phyloP scores from a whole-genome alignment of 2,329 filamentous ascomycete genomes.

The Sporothrix schenckii region DNA sequence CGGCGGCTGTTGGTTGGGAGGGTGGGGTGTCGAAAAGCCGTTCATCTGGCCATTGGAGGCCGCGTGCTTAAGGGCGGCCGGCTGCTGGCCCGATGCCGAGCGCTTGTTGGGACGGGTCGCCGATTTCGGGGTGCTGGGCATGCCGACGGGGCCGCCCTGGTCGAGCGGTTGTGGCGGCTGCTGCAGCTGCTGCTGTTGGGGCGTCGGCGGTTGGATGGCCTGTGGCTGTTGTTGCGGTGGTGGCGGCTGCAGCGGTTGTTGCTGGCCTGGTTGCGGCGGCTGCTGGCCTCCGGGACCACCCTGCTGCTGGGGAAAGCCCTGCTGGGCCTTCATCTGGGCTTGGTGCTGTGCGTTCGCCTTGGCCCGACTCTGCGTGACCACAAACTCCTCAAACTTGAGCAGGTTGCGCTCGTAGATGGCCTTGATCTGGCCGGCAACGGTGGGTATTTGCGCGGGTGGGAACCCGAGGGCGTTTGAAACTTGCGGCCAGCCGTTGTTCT shows the following conservation, averaged over 20 bases:
- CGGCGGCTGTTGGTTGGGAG: constrained; percentile 48
- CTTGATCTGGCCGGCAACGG: constrained; percentile 70
- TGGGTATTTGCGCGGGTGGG: constrained; percentile 63
- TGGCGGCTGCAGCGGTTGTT: constrained; percentile 39
- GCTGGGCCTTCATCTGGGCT: constrained; percentile 47
- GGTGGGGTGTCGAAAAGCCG: constrained; percentile 53
- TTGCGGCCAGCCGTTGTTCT: constrained; percentile 71
- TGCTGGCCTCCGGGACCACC: constrained; percentile 40
- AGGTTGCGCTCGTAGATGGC: constrained; percentile 76
- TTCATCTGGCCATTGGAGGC: constrained; percentile 55
- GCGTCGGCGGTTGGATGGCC: constrained; percentile 23
- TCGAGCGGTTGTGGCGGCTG: constrained; percentile 27
- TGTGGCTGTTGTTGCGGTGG: constrained; percentile 30
- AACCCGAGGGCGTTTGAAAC: constrained; percentile 69
- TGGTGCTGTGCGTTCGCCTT: constrained; percentile 55
- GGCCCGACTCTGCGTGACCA: constrained; percentile 55
- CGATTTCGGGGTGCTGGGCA: constrained; percentile 51
- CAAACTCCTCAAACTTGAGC: constrained; percentile 73
- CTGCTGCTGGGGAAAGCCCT: constrained; percentile 46
- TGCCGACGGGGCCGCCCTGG: constrained; percentile 39
- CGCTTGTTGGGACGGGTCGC: constrained; percentile 45
- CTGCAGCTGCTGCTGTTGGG: constrained; percentile 28
- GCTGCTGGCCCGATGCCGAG: constrained; percentile 44
- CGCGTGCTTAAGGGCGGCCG: constrained; percentile 52
- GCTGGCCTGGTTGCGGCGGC: background rate